Conservation (phyloP, 495 filamentous ascomycete species). For the Aspergillus coremiiformis region DNA sequence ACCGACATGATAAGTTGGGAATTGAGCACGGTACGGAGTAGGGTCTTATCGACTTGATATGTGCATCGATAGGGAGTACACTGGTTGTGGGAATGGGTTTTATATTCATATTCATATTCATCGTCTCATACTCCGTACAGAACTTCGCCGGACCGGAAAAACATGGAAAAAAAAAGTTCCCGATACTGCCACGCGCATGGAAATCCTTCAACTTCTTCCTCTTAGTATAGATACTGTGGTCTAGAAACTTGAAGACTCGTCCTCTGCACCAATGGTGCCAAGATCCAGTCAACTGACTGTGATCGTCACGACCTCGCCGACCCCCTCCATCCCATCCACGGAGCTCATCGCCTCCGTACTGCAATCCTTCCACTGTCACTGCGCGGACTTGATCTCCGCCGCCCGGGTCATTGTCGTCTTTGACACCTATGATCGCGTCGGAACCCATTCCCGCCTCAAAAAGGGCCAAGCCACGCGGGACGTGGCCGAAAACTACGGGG, state of each 20-base stretch:
- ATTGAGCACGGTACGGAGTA: too few relatives aligned
- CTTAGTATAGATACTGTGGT: constrained; percentile 21
- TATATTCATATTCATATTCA: too few relatives aligned
- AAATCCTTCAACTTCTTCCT: constrained; percentile 9
- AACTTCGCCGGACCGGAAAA: background rate
- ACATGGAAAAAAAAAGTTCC: background rate
- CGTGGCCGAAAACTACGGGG: background rate
- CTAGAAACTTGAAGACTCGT: background rate
- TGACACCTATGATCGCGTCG: background rate
- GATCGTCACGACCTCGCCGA: constrained; percentile 4
- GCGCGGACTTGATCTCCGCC: background rate
- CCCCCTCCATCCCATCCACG: constrained; percentile 2
- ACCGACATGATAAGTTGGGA: too few relatives aligned
- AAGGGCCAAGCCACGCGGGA: background rate
- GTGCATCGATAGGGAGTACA: too few relatives aligned
- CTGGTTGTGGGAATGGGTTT: too few relatives aligned
- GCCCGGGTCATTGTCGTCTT: constrained; percentile 5
- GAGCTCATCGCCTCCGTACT: background rate
- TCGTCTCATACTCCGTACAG: too few relatives aligned
- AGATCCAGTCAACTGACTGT: background rate
- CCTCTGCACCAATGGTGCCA: background rate
- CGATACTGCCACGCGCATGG: too few relatives aligned
- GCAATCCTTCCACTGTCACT: background rate
- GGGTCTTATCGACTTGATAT: too few relatives aligned
- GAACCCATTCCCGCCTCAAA: background rate